A percentile compares a stretch with the other conserved stretches of the same genome.
These are phyloP conservation scores for Fomitopsis schrenkii DNA, from an alignment of 1,284 basidiomycete genomes.

Conservation along the genomic window DNA sequence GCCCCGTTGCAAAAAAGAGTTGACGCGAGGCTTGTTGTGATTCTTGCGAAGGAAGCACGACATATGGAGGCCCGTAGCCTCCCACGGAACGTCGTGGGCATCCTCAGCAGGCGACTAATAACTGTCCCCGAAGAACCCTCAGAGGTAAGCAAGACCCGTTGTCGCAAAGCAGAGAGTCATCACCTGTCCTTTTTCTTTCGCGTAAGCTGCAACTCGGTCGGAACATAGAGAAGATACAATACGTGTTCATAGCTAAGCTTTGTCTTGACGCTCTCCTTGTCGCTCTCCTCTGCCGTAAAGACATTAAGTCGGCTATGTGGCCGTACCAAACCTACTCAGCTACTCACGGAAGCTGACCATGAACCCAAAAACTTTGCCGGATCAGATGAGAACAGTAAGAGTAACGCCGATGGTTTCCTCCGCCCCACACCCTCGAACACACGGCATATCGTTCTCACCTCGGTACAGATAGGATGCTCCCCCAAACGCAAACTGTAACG, in stretches of 20 bases:
- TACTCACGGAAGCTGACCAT: neutral
- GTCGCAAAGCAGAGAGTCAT: constrained; percentile 6
- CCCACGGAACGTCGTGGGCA: neutral
- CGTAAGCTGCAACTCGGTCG: constrained; percentile 12
- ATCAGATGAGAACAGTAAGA: neutral
- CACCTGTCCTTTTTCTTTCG: constrained; percentile 9
- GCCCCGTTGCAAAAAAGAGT: neutral
- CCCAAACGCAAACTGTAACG: neutral
- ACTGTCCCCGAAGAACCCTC: constrained; percentile 9
- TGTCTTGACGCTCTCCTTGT: neutral
- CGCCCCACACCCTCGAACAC: neutral
- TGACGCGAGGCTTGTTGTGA: neutral
- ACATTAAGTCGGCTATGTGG: neutral
- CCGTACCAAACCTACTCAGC: neutral
- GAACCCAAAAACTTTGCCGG: neutral
- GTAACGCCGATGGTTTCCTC: neutral
- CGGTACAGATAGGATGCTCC: neutral
- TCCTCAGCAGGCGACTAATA: neutral
- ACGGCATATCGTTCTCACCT: neutral
- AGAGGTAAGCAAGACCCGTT: constrained; percentile 10
- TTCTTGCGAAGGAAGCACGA: neutral
- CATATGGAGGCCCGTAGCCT: neutral
- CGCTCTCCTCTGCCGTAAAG: neutral
- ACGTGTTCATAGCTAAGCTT: neutral
- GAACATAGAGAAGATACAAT: constrained; percentile 6